Base-by-base conservation (phyloP, 306 rosid genomes). In the Cucurbita pepo region DNA sequence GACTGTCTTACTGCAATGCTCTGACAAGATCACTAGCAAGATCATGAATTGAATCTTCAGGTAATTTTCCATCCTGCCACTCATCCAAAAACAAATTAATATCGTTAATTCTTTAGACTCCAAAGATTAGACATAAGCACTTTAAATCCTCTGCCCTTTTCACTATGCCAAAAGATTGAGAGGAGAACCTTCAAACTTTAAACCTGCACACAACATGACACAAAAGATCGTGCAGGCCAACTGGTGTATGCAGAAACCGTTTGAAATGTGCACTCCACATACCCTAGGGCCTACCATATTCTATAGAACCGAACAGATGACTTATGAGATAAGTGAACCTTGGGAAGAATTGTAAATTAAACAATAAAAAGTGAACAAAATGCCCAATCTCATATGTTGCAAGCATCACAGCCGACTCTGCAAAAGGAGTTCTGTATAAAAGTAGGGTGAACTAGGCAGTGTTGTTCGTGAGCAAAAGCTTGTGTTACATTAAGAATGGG, bases 41-140 rank as follows among this genome's bases (percentile, higher is more conserved):
- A 69, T 86, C 97, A 55, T 83, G 86, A 85, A 94, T 86, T 34
- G 99, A 94, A 73, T 89, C 95, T 85, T 94, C 99, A 4, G 99
- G 99, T 74, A 94, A 87, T 77, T 86, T 75, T 44, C 61, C 80
- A 84, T 94, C 99, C 99, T 94, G 91, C 78, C 79, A 79, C 63
- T 71, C 83, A 78, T 77, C 63, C 85, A 59, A 25, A 55, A 56
- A 81, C 37, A 50, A 76, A 51, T 71, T 9, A 71, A 36, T 18
- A 52, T 30, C 10, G 16, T 36, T 71, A 36, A 36, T 10, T 51
- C 45, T 51, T 6, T 36, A 36, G 16, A 6, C 21, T 52, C 61
- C 34, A 52, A 52, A 52, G n/a, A 71, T 37, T 51, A 14, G 11
- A 36, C 44, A 14, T 1, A 34, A 15, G 16, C 74, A 30, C 41